Conservation (phyloP, 306 rosid genomes). For the Arachis hypogaea region DNA sequence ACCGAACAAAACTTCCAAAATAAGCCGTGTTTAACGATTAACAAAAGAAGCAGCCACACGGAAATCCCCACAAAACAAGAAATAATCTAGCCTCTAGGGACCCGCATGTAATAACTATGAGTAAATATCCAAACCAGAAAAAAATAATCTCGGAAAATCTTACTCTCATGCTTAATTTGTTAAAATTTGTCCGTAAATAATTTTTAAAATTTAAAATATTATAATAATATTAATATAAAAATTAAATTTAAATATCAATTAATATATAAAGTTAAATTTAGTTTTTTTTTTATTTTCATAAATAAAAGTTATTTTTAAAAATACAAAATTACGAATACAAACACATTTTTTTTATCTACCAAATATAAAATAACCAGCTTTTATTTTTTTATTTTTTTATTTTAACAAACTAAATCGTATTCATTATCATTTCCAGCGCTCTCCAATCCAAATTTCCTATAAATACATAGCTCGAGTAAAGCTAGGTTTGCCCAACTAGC, state of each 20-base stretch:
- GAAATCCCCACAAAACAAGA: background rate
- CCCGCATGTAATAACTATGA: constrained; percentile 30
- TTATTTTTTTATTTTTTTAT: too few relatives aligned
- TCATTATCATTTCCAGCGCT: background rate
- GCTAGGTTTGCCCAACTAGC: constrained; percentile 78
- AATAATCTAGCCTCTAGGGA: background rate
- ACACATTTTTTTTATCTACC: too few relatives aligned
- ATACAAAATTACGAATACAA: too few relatives aligned
- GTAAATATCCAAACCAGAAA: constrained; percentile 14
- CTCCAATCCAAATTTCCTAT: constrained; percentile 41
- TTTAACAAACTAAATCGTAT: background rate
- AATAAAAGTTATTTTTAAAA: too few relatives aligned
- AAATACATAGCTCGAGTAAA: constrained; percentile 74
- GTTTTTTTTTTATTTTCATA: too few relatives aligned
- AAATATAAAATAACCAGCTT: too few relatives aligned
- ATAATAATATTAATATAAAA: too few relatives aligned
- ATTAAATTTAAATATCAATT: too few relatives aligned
- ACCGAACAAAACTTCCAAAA: background rate
- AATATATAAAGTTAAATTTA: too few relatives aligned
- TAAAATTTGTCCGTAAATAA: too few relatives aligned
- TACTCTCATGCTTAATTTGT: background rate
- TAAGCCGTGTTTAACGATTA: background rate
- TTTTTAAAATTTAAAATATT: too few relatives aligned
- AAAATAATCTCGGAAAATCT: constrained; percentile 28
- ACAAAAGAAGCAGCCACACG: background rate